Conservation (phyloP, 2,329 filamentous ascomycete species). For the Fusarium phyllophilum region DNA sequence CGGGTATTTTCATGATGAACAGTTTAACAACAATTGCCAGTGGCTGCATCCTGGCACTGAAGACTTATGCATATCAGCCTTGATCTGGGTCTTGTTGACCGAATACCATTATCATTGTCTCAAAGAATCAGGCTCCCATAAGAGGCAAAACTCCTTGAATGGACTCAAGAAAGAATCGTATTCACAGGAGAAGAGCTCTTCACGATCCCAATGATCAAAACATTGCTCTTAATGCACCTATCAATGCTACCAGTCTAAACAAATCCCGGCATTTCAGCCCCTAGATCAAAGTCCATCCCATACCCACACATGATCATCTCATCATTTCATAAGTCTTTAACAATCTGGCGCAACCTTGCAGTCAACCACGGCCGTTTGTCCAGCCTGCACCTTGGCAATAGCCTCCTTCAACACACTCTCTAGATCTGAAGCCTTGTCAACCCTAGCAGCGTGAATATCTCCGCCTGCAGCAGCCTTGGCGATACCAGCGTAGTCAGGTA, state of each 20-base stretch:
- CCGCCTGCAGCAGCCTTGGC: conserved; percentile 69
- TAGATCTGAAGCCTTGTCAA: conserved; percentile 58
- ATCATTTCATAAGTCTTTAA: conserved; percentile 40
- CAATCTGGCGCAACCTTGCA: conserved; percentile 60
- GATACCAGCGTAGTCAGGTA: conserved; percentile 68
- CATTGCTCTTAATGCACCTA: conserved; percentile 3
- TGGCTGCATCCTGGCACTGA: not conserved
- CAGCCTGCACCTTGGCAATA: conserved; percentile 61
- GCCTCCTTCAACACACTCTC: conserved; percentile 60
- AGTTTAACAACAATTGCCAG: fast-evolving
- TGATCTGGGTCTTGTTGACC: not conserved
- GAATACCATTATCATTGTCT: not conserved
- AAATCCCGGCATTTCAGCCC: not conserved
- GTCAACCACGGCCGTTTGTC: conserved; percentile 64
- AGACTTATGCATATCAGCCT: fast-evolving
- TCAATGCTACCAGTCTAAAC: conserved; percentile 16
- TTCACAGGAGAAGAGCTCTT: no score
- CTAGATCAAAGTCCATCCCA: conserved; percentile 4
- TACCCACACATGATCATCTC: conserved; percentile 5
- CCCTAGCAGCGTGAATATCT: conserved; percentile 60
- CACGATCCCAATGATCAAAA: not conserved
- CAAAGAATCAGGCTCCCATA: not conserved
- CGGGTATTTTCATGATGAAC: no score
- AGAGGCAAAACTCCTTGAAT: not conserved
- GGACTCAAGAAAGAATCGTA: not conserved